Conservation (phyloP, 148 eudicot genomes). For the Beta vulgaris region DNA sequence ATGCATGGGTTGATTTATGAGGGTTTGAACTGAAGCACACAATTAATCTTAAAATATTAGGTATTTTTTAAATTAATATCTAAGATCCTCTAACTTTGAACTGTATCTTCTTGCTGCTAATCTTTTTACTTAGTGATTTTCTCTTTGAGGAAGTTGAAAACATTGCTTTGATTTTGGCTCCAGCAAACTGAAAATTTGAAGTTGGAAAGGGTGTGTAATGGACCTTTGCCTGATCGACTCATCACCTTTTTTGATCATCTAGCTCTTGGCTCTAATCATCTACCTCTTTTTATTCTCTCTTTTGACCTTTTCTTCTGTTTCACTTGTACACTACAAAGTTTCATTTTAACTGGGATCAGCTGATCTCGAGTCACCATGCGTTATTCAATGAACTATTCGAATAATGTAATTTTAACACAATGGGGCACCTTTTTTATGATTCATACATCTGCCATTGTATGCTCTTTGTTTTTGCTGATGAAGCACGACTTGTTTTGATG, state of each 20-base stretch:
- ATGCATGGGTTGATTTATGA: too few relatives aligned
- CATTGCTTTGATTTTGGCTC: neutral
- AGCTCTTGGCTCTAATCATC: neutral
- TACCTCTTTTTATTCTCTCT: neutral
- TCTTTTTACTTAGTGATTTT: neutral
- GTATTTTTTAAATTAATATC: too few relatives aligned
- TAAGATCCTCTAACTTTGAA: neutral
- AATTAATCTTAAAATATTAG: too few relatives aligned
- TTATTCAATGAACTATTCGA: too few relatives aligned
- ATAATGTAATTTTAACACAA: too few relatives aligned
- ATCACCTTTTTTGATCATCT: neutral
- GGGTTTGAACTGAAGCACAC: too few relatives aligned
- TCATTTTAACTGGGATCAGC: neutral
- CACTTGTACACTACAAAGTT: neutral
- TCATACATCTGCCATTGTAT: neutral
- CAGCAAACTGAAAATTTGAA: neutral
- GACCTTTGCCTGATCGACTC: neutral
- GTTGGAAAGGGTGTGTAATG: neutral
- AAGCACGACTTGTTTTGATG: neutral
- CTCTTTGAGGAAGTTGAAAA: neutral
- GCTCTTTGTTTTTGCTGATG: neutral
- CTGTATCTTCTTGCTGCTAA: neutral
- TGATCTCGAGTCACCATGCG: neutral
- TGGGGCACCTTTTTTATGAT: neutral
- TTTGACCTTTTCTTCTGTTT: neutral